Base-by-base conservation (phyloP, 2,329 filamentous ascomycete species). In the Sphaerulina musiva region DNA sequence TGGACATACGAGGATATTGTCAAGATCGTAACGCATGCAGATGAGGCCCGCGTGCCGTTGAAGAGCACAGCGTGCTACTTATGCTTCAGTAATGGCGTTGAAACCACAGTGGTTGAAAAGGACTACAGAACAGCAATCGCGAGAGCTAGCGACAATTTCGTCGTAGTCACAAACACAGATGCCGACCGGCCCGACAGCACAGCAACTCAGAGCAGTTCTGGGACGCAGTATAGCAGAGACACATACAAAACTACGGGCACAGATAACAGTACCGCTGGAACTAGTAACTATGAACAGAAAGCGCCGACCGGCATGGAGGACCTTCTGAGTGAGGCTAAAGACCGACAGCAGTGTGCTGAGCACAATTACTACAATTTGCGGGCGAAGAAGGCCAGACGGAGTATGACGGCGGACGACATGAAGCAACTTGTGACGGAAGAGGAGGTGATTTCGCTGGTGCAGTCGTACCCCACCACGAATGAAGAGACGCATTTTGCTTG, bases 81-180 rank as follows among this genome's bases (percentile, higher is more conserved):
- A 1, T 76, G 77, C 31, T 75, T 83, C 57, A 77, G 78, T 58
- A 74, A 80, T 45, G 78, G 78, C 0, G 51, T 55, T 0, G 67
- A 72, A 43, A 76, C 76, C 2, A 65, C 74, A 1, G 70, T 78
- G 0, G 69, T 84, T 45, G 80, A 83, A 59, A 83, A 84, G 62
- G 80, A 84, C 60, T 72, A 76, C 51, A 46, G 62, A 2, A 73
- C 66, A 1, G 79, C 77, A 2, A 70, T 70, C 1, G 61, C 77
- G 5, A 70, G 73, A n/a, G 70, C 69, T 1, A 76, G 75, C 2
- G 65, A 66, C 1, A 69, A 74, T 1, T 83, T 84, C 62, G 75
- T 83, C 38, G 72, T 77, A 2, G 73, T 75, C 9, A 82, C 80
- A 1, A 84, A 84, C 62, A 78, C 80, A 63, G 80, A 84, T 54